Evolutionary conservation across 768 basidiomycete genomes (phyloP).

Genomic region (Russula lepida): DNA sequence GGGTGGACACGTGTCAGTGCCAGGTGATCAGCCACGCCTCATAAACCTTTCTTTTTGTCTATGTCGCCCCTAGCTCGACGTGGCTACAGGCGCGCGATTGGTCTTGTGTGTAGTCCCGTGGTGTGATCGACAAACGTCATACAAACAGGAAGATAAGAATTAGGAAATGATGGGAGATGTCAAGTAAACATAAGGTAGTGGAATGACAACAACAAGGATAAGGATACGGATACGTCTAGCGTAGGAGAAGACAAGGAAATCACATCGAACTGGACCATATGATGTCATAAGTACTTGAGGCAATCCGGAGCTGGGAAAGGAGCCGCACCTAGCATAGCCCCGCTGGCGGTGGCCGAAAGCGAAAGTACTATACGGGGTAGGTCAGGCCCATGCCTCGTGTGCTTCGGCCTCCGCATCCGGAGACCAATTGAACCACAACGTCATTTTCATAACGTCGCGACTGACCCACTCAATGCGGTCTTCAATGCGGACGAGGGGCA

Average conservation of each 20-base stretch:
- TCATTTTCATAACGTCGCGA: neutral
- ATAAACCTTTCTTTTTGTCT: too few species aligned
- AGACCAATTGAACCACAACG: constrained; percentile 9
- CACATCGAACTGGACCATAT: neutral
- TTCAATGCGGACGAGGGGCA: constrained; percentile 6
- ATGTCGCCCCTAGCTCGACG: too few species aligned
- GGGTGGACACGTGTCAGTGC: too few species aligned
- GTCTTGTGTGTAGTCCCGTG: neutral
- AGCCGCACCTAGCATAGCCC: neutral
- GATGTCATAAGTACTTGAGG: neutral
- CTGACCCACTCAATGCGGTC: constrained; percentile 1
- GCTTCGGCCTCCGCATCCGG: neutral
- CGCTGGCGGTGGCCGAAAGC: neutral
- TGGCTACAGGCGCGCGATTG: too few species aligned
- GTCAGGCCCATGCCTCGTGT: neutral
- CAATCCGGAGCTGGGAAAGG: neutral
- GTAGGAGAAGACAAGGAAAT: neutral
- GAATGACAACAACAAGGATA: neutral
- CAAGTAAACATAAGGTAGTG: neutral
- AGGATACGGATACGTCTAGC: neutral
- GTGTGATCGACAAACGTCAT: too few species aligned
- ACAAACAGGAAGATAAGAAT: neutral
- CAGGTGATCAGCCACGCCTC: too few species aligned
- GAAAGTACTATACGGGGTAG: neutral
- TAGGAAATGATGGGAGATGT: neutral